Base-by-base conservation (phyloP, 2,329 filamentous ascomycete genomes). In the Fusarium buharicum region DNA sequence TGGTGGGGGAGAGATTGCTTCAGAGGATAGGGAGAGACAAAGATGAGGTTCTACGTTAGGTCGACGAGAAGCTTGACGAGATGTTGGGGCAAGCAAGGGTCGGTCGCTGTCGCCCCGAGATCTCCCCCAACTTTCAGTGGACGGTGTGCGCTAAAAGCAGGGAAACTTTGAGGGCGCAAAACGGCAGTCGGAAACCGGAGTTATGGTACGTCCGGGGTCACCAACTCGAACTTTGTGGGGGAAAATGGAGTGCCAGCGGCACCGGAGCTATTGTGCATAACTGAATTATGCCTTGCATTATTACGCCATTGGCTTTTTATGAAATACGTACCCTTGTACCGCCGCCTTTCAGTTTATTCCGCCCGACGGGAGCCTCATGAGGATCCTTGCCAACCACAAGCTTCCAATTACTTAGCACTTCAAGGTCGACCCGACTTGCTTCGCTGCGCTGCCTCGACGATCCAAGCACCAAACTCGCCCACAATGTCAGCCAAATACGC, bases 401-500 rank as follows among this genome's bases (percentile, higher is more conserved):
- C 66, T 58, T 55, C 60, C 59, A 68, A 70, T 70, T 70, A 70
- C 62, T 59, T 58, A 62, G 62, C 68, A 68, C 62, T 62, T 49
- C 56, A 33, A 67, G 60, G 37, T 44, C 39, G 34, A 50, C 50
- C 50, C 38, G 34, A 40, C 38, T 60, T 30, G 40, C 38, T 33
- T 48, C 34, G 48, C 36, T 39, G 14, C 44, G 18, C 12, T 27
- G 34, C 20, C 49, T 12, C 28, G 20, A 52, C 48, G 39, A 53
- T 24, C 34, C 37, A 44, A 45, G 34, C 39, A 45, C 20, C 43
- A 48, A 24, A 54, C 37, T 31, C 39, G 36, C 43, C 37, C 37
- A 83, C 69, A 67, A 98, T 98, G 95, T 92, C 93, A 70, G 83
- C 85, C 80, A 96, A 95, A 84, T 97, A 97, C 82, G 92, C 88